These are phyloP conservation scores for Geranium incanum DNA, from an alignment of 441 rosid species.

Conservation along the genomic window DNA sequence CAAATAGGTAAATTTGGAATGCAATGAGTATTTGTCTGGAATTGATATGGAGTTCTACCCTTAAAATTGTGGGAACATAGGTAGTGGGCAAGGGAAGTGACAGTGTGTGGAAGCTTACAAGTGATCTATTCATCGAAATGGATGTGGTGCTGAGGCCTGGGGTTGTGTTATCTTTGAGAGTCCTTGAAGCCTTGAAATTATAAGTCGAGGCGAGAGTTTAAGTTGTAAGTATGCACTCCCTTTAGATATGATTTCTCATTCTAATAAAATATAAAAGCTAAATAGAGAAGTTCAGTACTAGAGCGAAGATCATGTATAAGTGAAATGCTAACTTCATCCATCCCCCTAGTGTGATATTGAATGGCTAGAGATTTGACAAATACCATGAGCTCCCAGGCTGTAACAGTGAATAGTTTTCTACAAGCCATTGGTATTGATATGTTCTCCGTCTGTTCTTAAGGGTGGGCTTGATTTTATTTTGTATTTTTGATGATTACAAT, in stretches of 20 bases:
- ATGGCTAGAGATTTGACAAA: neutral
- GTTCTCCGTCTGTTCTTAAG: neutral
- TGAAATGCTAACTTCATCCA: neutral
- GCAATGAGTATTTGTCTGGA: neutral
- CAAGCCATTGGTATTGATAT: neutral
- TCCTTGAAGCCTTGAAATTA: neutral
- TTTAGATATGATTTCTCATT: neutral
- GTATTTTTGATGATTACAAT: conserved; percentile 8
- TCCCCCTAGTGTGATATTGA: neutral
- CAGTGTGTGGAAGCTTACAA: neutral
- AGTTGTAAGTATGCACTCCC: neutral
- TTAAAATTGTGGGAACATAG: neutral
- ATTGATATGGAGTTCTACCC: neutral
- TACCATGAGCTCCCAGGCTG: neutral
- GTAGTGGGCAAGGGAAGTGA: neutral
- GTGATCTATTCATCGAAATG: neutral
- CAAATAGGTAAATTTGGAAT: neutral
- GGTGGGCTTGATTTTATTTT: conserved; percentile 13
- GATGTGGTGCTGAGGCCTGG: neutral
- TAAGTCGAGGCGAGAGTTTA: neutral
- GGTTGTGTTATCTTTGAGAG: neutral
- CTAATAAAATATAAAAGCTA: neutral
- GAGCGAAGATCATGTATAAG: neutral
- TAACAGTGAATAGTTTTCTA: neutral
- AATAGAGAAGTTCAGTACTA: neutral